A percentile compares a stretch with the other conserved stretches of the same genome.
Conservation (phyloP, 371 early-diverging fungal genomes). For the Syncephalastrum contaminatum region DNA sequence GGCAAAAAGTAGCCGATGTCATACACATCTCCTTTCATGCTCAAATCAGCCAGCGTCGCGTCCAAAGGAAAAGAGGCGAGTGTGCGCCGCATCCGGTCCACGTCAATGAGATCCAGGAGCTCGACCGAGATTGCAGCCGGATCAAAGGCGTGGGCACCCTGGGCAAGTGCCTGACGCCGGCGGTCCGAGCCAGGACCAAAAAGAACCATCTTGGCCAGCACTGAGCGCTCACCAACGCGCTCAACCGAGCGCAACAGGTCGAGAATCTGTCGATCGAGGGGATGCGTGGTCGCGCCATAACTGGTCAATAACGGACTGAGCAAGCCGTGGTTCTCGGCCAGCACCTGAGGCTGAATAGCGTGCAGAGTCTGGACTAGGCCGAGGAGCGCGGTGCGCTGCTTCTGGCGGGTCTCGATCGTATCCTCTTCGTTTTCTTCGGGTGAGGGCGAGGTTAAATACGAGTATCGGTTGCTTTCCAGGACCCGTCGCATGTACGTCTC, state of each 20-base stretch:
- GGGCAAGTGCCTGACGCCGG: slow-evolving; percentile 38
- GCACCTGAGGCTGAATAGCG: slow-evolving; percentile 40
- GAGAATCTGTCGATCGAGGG: slow-evolving; percentile 50
- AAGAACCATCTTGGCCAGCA: slow-evolving; percentile 48
- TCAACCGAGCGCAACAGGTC: slow-evolving; percentile 50
- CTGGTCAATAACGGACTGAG: slow-evolving; percentile 51
- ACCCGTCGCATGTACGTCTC: slow-evolving; percentile 44
- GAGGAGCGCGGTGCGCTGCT: slow-evolving; percentile 46
- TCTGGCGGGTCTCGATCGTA: slow-evolving; percentile 13
- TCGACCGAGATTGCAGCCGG: slow-evolving; percentile 47
- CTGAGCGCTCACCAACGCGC: slow-evolving; percentile 41
- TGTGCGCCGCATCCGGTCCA: slow-evolving; percentile 63
- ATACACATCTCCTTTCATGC: slow-evolving; percentile 33
- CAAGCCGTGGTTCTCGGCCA: slow-evolving; percentile 45
- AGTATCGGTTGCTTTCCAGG: slow-evolving; percentile 36
- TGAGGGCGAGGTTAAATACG: slow-evolving; percentile 27
- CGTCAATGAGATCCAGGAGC: slow-evolving; percentile 63
- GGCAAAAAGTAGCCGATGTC: slow-evolving; percentile 75
- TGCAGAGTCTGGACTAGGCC: slow-evolving; percentile 48
- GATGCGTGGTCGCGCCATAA: slow-evolving; percentile 56
- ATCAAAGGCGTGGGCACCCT: slow-evolving; percentile 36
- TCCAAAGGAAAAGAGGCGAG: slow-evolving; percentile 57
- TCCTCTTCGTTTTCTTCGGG: slow-evolving; percentile 10
- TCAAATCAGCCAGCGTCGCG: slow-evolving; percentile 13
- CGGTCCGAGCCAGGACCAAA: slow-evolving; percentile 61